These are phyloP conservation scores for Leptomonas pyrrhocoris DNA, from an alignment of 208 protist genomes.

Conservation along the genomic window DNA sequence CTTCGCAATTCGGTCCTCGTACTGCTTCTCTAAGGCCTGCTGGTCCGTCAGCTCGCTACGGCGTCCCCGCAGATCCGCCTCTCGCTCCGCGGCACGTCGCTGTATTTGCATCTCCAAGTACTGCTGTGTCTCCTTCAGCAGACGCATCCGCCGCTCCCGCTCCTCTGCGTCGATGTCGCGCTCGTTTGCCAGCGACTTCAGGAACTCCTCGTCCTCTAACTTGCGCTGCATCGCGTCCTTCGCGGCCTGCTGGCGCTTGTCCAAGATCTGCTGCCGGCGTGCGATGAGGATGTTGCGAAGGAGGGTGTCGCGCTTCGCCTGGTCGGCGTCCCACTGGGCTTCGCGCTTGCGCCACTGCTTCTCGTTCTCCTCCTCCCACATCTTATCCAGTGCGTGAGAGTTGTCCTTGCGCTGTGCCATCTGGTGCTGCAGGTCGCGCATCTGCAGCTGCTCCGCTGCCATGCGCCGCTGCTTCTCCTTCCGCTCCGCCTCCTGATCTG, in stretches of 20 bases:
- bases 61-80: slow-evolving; percentile 39
- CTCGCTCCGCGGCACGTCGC: slow-evolving; percentile 46
- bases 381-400: slow-evolving; percentile 54
- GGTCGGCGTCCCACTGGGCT: slow-evolving; percentile 67
- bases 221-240: slow-evolving; percentile 41
- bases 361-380: slow-evolving; percentile 84
- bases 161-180: slow-evolving; percentile 51
- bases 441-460: slow-evolving; percentile 37
- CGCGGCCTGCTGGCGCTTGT: slow-evolving; percentile 55
- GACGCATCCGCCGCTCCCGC: slow-evolving; percentile 40
- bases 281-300: slow-evolving; percentile 75
- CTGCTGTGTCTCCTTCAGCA: slow-evolving; percentile 70
- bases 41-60: slow-evolving; percentile 62
- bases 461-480: slow-evolving; percentile 42
- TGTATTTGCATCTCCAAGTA: slow-evolving; percentile 74
- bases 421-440: slow-evolving; percentile 61
- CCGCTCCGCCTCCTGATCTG: slow-evolving; percentile 48
- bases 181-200: slow-evolving; percentile 36
- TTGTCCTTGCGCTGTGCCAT: slow-evolving; percentile 60
- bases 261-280: slow-evolving; percentile 80
- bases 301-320: slow-evolving; percentile 60
- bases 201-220: slow-evolving; percentile 59
- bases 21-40: slow-evolving; percentile 53
- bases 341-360: slow-evolving; percentile 85
- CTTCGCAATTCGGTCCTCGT: slow-evolving; percentile 62